Percentiles rank a stretch among this genome's conserved stretches.
These are phyloP conservation scores for Tolypocladium cylindrosporum DNA, from an alignment of 2,329 filamentous ascomycete genomes.

Conservation along the genomic window DNA sequence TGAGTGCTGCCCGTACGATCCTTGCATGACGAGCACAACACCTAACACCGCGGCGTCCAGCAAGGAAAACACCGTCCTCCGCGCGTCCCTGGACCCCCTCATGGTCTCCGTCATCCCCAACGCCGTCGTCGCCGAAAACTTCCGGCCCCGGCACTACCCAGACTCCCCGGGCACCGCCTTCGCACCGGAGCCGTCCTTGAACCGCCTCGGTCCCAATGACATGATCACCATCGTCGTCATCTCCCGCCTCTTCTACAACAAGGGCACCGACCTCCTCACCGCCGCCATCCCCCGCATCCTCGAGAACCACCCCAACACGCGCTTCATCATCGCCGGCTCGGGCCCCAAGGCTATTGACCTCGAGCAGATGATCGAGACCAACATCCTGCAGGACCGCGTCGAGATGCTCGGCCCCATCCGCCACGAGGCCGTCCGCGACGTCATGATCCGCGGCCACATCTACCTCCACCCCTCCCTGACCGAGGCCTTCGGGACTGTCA, in stretches of 20 bases:
- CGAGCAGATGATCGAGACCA: conserved; percentile 95
- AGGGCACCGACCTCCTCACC: conserved; percentile 93
- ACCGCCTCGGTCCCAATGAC: conserved; percentile 69
- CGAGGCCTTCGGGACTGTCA: conserved; percentile 94
- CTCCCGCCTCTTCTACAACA: conserved; percentile 96
- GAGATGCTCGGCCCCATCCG: conserved; percentile 85
- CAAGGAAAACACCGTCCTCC: conserved; percentile 94
- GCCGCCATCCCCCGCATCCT: conserved; percentile 90
- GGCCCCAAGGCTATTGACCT: conserved; percentile 96
- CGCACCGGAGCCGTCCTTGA: conserved; percentile 41
- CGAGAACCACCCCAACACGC: conserved; percentile 79
- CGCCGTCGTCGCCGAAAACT: conserved; percentile 93
- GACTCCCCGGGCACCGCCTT: conserved; percentile 23
- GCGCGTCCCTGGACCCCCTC: conserved; percentile 85
- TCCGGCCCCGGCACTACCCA: conserved; percentile 53
- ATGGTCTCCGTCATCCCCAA: conserved; percentile 99
- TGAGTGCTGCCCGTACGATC: conserved; percentile 27
- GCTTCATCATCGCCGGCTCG: conserved; percentile 92
- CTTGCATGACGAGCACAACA: background rate
- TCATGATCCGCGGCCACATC: conserved; percentile 95
- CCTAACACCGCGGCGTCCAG: conserved; percentile 31
- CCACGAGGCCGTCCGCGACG: conserved; percentile 92
- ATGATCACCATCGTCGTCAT: conserved; percentile 95
- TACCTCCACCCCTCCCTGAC: conserved; percentile 93
- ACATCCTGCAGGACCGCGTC: conserved; percentile 86